These are phyloP conservation scores for Nothomitra cinnamomea DNA, from an alignment of 2,329 filamentous ascomycete species.

Conservation along the genomic window DNA sequence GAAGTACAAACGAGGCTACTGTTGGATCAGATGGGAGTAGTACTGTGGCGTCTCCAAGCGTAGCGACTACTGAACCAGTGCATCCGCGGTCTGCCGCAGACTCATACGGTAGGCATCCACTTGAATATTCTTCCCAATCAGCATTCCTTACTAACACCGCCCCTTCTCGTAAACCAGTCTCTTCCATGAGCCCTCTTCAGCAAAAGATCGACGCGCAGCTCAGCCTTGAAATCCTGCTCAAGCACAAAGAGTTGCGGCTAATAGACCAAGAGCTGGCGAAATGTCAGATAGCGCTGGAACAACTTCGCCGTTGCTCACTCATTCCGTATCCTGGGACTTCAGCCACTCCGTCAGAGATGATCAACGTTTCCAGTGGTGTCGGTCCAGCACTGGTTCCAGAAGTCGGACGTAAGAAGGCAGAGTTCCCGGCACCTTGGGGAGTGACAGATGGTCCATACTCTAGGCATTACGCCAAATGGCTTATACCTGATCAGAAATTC, in stretches of 20 bases:
- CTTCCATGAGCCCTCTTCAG: conserved; percentile 37
- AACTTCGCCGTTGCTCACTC: conserved; percentile 78
- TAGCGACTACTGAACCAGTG: not conserved
- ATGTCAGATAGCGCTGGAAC: conserved; percentile 84
- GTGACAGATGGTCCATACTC: conserved; percentile 86
- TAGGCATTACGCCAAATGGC: conserved; percentile 88
- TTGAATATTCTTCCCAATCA: not conserved
- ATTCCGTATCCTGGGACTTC: conserved; percentile 71
- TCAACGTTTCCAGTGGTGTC: conserved; percentile 55
- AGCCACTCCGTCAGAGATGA: conserved; percentile 47
- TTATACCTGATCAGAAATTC: conserved; percentile 75
- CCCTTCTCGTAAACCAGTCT: conserved; percentile 4
- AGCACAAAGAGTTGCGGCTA: conserved; percentile 83
- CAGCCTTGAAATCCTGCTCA: conserved; percentile 78
- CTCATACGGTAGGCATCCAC: not conserved
- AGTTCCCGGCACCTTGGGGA: conserved; percentile 66
- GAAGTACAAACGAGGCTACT: not conserved
- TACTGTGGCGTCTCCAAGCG: not conserved
- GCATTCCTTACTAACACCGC: not conserved
- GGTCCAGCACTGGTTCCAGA: conserved; percentile 50
- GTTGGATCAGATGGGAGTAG: not conserved
- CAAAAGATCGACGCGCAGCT: conserved; percentile 73
- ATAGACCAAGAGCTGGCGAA: conserved; percentile 95
- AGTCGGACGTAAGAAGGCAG: conserved; percentile 46
- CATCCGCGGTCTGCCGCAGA: not conserved